Base-by-base conservation (phyloP, 495 filamentous ascomycete species). In the Haplographium delicatum region DNA sequence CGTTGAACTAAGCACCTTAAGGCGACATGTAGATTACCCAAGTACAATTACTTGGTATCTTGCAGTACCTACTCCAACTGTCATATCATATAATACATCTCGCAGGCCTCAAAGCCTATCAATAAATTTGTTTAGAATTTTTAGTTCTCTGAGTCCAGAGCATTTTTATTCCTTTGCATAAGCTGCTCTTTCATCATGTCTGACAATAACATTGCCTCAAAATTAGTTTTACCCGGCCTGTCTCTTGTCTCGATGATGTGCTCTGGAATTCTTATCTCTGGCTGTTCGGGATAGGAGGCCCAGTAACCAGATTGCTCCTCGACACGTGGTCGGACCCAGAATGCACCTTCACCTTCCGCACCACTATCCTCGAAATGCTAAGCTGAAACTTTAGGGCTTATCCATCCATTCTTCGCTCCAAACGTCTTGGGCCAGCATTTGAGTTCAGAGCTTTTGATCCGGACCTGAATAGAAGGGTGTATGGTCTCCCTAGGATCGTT, bases 171-270 rank as follows among this genome's bases (percentile, higher is more conserved):
- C n/a, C n/a, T n/a, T n/a, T n/a, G n/a, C n/a, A n/a, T n/a, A n/a
- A n/a, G n/a, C n/a, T n/a, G n/a, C n/a, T n/a, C n/a, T n/a, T n/a
- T n/a, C n/a, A n/a, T n/a, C n/a, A n/a, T n/a, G n/a, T n/a, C 19
- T 6, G 46, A 20, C 46, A 49, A 39, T 7, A 49, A 16, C 7
- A 15, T 49, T 16, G 34, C 34, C 23, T 49, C 31, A 34, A 49
- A 49, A n/a, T 49, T 49, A 16, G 19, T 37, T 22, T 16, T 27
- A 23, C 27, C 22, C n/a, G 46, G 33, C 22, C 46, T 7, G 13
- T 49, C 46, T 27, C 18, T 37, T n/a, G n/a, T n/a, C n/a, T n/a
- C n/a, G 33, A 49, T 40, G 20, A 49, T 24, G 19, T 49, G 34
- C 13, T 49, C 46, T 20, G 24, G 16, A 4, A 49, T 26, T n/a